Base-by-base conservation (phyloP, 148 eudicot genomes). In the Linanthus parryae region DNA sequence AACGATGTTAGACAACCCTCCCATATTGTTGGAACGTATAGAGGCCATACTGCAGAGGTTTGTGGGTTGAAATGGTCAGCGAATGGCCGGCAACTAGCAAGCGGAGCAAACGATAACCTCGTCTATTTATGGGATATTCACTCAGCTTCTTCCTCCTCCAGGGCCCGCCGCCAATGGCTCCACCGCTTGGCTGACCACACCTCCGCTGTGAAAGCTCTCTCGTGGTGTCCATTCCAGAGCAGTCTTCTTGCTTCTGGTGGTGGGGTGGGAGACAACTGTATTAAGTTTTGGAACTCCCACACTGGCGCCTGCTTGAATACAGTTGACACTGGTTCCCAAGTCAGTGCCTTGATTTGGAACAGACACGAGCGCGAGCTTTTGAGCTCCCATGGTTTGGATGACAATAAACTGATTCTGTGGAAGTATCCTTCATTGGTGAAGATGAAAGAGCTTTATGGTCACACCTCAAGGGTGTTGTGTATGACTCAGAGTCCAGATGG, bases 1-100 rank as follows among this genome's bases (percentile, higher is more conserved):
- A 70, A 75, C 7, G 80, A 75, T 23, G 63, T 75, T 2, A 48
- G 80, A 51, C 20, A 70, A 18, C 25, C 66, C 43, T 56, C 73
- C 2, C 75, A 54, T 21, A 45, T 33, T 22, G 55, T 75, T 31
- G 72, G 62, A 36, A 58, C 53, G 1, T 75, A 61, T 28, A 51
- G 39, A 37, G 80, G 76, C 34, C 80, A 75, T 29, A 45, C 33
- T 9, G 63, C 49, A 35, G 80, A 75, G 45, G 59, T 70, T 16
- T 71, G 80, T 27, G 73, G 76, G 40, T 58, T 75, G 13, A 71
- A 59, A 59, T 75, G 80, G 80, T 75, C 80, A 0, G 33, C 61
- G 4, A 62, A 73, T 1, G 76, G 80, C 41, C 70, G 63, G 14
- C 70, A 75, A n/a, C 30, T 75, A 46, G 80, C 76, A 1, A 75